phyloP scores from a whole-genome alignment of 345 rosid species.

The Euphorbia peplus region DNA sequence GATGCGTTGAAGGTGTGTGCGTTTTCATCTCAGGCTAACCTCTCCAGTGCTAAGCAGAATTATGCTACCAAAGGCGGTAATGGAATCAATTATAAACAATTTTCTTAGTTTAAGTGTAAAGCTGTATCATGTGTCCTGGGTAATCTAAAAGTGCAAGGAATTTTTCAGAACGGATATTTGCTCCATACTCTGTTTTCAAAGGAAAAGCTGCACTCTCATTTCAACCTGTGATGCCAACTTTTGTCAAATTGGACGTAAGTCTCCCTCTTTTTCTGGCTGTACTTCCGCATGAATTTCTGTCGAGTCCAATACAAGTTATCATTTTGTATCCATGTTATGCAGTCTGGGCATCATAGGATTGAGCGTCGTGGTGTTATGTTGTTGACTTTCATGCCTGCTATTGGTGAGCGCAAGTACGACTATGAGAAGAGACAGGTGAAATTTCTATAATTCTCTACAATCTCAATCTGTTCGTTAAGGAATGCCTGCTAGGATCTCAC shows the following conservation, averaged over 20 bases:
- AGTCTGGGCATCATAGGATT: conserved; percentile 61
- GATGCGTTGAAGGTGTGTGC: conserved; percentile 34
- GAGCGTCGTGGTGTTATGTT: conserved; percentile 70
- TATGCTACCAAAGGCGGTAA: conserved; percentile 36
- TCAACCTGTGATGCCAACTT: conserved; percentile 68
- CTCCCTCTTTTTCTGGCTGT: not conserved
- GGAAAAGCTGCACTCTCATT: conserved; percentile 88
- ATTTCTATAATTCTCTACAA: not conserved
- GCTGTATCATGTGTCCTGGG: not conserved
- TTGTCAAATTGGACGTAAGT: conserved; percentile 51
- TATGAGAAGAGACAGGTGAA: conserved; percentile 74
- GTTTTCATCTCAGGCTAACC: conserved; percentile 33
- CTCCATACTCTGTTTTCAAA: conserved; percentile 72
- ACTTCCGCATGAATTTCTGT: not conserved
- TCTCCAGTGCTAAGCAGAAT: conserved; percentile 36
- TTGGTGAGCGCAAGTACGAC: conserved; percentile 88
- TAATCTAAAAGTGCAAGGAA: conserved; percentile 23
- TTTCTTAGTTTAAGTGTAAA: not conserved
- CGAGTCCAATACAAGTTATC: not conserved
- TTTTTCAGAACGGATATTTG: conserved; percentile 50
- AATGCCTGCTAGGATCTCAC: not conserved
- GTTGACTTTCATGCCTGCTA: conserved; percentile 77
- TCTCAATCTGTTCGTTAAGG: not conserved
- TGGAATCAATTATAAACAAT: not conserved
- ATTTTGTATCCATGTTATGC: conserved; percentile 5